A percentile compares a stretch with the other conserved stretches of the same genome.
These are phyloP conservation scores for Cucurbita moschata DNA, from an alignment of 306 rosid genomes.

Conservation along the genomic window DNA sequence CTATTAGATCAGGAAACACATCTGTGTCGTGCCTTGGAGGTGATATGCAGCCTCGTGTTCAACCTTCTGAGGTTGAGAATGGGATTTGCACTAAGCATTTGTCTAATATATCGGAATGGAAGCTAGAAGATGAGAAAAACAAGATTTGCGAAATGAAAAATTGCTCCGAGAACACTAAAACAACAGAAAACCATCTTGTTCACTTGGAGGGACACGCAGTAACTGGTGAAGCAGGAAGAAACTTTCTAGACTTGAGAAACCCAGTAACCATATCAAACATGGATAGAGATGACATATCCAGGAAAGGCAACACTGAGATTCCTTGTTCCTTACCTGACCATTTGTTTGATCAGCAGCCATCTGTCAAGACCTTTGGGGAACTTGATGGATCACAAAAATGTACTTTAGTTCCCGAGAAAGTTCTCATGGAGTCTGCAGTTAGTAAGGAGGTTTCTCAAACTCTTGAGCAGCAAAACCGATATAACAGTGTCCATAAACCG, in stretches of 20 bases:
- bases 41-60: slow-evolving; percentile 8
- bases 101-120: slow-evolving; percentile 7
- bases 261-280: neutral
- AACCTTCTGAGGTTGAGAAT: neutral
- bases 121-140: slow-evolving; percentile 14
- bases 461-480: slow-evolving; percentile 11
- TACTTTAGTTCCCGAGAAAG: slow-evolving; percentile 4
- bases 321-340: neutral
- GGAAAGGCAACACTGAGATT: slow-evolving; percentile 12
- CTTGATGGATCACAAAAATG: slow-evolving; percentile 19
- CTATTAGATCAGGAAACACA: slow-evolving; percentile 4
- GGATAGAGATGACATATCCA: slow-evolving; percentile 14
- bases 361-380: slow-evolving; percentile 12
- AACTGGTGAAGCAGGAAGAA: slow-evolving; percentile 8
- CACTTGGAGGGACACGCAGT: slow-evolving; percentile 11
- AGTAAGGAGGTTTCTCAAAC: slow-evolving; percentile 9
- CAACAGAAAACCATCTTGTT: slow-evolving; percentile 9
- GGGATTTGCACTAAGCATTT: slow-evolving; percentile 9
- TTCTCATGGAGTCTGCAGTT: slow-evolving; percentile 19
- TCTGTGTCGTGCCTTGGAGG: slow-evolving; percentile 5
- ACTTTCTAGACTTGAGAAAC: slow-evolving; percentile 12
- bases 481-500: slow-evolving; percentile 20
- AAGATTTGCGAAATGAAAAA: neutral
- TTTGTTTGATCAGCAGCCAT: slow-evolving; percentile 17
- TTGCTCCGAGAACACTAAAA: slow-evolving; percentile 4